These are phyloP conservation scores for Fusarium metavorans DNA, from an alignment of 2,329 filamentous ascomycete species.

Conservation along the genomic window DNA sequence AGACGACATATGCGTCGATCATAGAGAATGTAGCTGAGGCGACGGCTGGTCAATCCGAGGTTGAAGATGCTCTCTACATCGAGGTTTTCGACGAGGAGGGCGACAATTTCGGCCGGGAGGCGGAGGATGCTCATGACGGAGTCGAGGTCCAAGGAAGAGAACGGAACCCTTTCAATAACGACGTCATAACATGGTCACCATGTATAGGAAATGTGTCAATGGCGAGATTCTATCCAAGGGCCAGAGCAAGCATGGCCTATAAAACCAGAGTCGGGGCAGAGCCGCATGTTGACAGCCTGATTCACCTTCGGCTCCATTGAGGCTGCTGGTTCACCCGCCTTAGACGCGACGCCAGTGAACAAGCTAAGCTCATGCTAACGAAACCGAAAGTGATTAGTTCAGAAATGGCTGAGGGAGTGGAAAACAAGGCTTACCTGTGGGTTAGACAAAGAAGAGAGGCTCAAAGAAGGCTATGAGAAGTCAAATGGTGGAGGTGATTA, in stretches of 20 bases:
- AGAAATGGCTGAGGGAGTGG: no score
- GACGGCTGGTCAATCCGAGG: conserved; percentile 64
- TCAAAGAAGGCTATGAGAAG: neutral
- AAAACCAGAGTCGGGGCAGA: conserved; percentile 14
- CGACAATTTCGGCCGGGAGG: conserved; percentile 75
- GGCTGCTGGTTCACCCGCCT: neutral
- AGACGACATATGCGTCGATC: conserved; percentile 68
- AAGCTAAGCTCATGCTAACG: neutral
- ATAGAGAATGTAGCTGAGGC: conserved; percentile 62
- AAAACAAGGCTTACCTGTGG: neutral
- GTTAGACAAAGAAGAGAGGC: neutral
- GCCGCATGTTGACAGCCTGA: conserved; percentile 15
- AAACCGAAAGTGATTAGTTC: neutral
- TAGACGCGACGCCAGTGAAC: neutral
- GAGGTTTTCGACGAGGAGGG: conserved; percentile 66
- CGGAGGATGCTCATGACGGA: conserved; percentile 54
- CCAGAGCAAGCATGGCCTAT: neutral
- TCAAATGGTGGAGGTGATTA: neutral
- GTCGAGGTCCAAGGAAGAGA: conserved; percentile 1
- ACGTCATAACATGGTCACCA: conserved; percentile 22
- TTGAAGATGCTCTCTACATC: conserved; percentile 69
- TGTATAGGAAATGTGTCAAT: neutral
- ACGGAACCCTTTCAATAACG: neutral
- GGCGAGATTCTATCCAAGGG: conserved; percentile 17
- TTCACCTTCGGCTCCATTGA: neutral